Evolutionary conservation across 2,329 filamentous ascomycete species (phyloP), one percentile per base, ranked within the genome.

Genomic region (Periconia macrospinosa): DNA sequence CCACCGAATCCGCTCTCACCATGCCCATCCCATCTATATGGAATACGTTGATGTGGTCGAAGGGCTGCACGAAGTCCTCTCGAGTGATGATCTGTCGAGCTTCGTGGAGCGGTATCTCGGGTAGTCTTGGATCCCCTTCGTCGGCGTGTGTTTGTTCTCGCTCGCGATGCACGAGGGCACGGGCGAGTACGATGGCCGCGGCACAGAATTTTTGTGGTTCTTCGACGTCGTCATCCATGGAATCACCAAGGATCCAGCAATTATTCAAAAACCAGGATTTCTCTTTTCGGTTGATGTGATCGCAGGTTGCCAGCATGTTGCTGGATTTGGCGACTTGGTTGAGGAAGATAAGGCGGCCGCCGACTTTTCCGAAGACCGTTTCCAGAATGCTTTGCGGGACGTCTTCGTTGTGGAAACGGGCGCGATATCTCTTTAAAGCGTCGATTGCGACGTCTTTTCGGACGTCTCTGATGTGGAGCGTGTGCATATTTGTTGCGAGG

Each of bases 211-310:
- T 97, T 69, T 97, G 92, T 70, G 96, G 90, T 69, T 97, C 91
- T 86, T 97, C 97, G 56, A 97, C 94, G 69, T 99, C 94, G 72
- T 97, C 93, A 62, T 97, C 94, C 87, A 89, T 91, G 53, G 86
- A 85, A 55, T 78, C 79, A 14, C 89, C 89, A 1, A 92, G 79
- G 49, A 92, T 89, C 83, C 88, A 89, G 67, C 88, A 91, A 66
- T 75, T 85, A 71, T 90, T 91, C n/a, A 92, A 74, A 60, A 92
- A 87, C 89, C 89, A 92, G 0, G 84, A 86, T 68, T 89, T 89
- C 69, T 92, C 89, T 11, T 79, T 81, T 41, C 83, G 77, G 63
- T 84, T 87, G 61, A 92, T 91, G 2, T 81, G 74, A 27, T 91
- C 77, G 71, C 92, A 96, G 10, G 88, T 90, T 30, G 78, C 79